A percentile compares a stretch with the other conserved stretches of the same genome.
phyloP scores from a whole-genome alignment of 1,284 basidiomycete species.

The Ceratobasidium sp. region DNA sequence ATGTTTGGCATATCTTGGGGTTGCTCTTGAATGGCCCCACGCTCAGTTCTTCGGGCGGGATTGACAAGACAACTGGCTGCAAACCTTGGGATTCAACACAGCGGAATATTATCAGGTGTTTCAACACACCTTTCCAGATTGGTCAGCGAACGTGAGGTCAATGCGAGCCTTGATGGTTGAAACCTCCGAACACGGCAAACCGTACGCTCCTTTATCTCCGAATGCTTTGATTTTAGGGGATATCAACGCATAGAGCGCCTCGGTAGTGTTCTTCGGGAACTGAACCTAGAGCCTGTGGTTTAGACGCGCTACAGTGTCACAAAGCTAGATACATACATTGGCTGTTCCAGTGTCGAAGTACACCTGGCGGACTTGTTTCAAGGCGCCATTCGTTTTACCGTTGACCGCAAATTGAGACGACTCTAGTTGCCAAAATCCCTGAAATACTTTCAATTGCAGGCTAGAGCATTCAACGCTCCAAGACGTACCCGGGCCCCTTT shows the following conservation, averaged over 20 bases:
- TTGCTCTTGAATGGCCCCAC: constrained; percentile 62
- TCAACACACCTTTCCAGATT: constrained; percentile 21
- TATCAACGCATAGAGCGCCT: constrained; percentile 65
- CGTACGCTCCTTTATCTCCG: constrained; percentile 64
- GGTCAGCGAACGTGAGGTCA: constrained; percentile 60
- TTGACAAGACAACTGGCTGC: constrained; percentile 56
- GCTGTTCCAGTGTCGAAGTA: constrained; percentile 70
- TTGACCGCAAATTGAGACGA: constrained; percentile 65
- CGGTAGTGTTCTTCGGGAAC: constrained; percentile 25
- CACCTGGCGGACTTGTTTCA: constrained; percentile 59
- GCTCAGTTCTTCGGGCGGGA: constrained; percentile 65
- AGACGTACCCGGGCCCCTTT: constrained; percentile 52
- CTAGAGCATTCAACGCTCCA: neutral
- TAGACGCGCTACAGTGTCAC: neutral
- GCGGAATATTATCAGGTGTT: constrained; percentile 50
- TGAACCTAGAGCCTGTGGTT: constrained; percentile 20
- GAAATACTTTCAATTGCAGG: neutral
- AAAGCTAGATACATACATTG: constrained; percentile 58
- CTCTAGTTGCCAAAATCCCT: constrained; percentile 60
- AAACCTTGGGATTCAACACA: neutral
- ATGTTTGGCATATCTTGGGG: constrained; percentile 32
- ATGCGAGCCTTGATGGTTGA: constrained; percentile 62
- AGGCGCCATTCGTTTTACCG: constrained; percentile 61
- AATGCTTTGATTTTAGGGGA: constrained; percentile 66
- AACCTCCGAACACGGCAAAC: constrained; percentile 63